phyloP scores from a whole-genome alignment of 192 early-diverging fungal genomes.

The Coemansia sp. region DNA sequence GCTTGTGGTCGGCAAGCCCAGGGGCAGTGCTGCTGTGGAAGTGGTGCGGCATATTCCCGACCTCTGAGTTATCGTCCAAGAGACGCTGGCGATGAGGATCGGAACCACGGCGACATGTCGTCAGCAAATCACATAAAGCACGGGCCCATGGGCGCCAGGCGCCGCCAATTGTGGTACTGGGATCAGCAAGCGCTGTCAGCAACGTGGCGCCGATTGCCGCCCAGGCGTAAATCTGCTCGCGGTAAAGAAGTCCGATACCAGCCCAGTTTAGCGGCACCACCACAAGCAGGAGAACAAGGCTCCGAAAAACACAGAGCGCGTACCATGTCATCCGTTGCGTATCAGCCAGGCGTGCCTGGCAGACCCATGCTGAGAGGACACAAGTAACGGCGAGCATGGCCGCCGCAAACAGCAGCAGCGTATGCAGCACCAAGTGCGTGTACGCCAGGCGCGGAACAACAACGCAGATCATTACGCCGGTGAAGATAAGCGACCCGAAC shows the following conservation, averaged over 20 bases:
- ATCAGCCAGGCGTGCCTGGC: slow-evolving; percentile 28
- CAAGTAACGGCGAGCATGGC: slow-evolving; percentile 24
- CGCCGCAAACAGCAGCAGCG: slow-evolving; percentile 35
- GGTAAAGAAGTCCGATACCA: slow-evolving; percentile 40
- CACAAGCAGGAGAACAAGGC: slow-evolving; percentile 25
- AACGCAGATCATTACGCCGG: slow-evolving; percentile 26
- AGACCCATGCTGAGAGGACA: slow-evolving; percentile 30
- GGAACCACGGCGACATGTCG: not conserved
- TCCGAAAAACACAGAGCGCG: slow-evolving; percentile 32
- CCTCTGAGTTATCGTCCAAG: slow-evolving; percentile 6
- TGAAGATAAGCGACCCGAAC: slow-evolving; percentile 28
- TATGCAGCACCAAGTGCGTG: slow-evolving; percentile 29
- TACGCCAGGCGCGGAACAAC: slow-evolving; percentile 47
- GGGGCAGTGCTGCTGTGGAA: not conserved
- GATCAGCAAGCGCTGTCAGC: slow-evolving; percentile 35
- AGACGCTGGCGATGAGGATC: slow-evolving; percentile 18
- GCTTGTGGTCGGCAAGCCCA: not conserved
- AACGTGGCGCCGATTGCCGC: slow-evolving; percentile 26
- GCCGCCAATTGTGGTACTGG: slow-evolving; percentile 13
- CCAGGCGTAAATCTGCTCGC: slow-evolving; percentile 39
- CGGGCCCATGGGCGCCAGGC: slow-evolving; percentile 15
- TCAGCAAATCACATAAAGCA: not conserved
- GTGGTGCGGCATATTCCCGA: not conserved
- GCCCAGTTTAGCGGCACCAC: slow-evolving; percentile 37
- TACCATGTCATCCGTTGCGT: slow-evolving; percentile 31